Conservation (phyloP, 116 monocot genomes). For the Iris pallida region DNA sequence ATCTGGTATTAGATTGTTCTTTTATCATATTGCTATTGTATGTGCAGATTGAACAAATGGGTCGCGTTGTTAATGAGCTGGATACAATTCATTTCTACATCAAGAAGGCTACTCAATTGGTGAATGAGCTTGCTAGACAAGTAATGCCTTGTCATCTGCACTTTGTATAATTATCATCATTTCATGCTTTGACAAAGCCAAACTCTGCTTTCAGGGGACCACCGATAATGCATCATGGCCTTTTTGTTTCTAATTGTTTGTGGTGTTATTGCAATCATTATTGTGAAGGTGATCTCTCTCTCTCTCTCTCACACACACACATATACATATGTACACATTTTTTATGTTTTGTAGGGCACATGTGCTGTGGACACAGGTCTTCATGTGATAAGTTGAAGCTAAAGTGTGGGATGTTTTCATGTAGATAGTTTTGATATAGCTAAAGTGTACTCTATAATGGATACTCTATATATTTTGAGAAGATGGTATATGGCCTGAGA, state of each 20-base stretch:
- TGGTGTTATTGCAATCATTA: conserved; percentile 89
- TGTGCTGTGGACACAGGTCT: too few species aligned
- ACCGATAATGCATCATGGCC: conserved; percentile 92
- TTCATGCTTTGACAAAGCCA: too few species aligned
- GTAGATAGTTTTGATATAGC: too few species aligned
- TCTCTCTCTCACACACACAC: background rate
- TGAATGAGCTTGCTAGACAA: conserved; percentile 83
- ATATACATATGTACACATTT: too few species aligned
- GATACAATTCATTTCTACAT: conserved; percentile 83
- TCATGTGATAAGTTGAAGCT: too few species aligned
- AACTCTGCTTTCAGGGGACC: conserved; percentile 54
- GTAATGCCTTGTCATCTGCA: conserved; percentile 28
- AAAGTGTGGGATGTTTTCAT: too few species aligned
- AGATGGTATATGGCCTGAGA: too few species aligned
- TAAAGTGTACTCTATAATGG: too few species aligned
- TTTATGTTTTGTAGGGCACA: too few species aligned
- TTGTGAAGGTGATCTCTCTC: conserved; percentile 69
- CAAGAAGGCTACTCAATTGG: conserved; percentile 74
- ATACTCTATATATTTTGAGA: too few species aligned
- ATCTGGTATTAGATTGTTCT: too few species aligned
- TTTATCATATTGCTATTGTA: too few species aligned
- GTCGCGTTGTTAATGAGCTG: conserved; percentile 80
- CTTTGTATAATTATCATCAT: background rate
- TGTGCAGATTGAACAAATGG: conserved; percentile 90
- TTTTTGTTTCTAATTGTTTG: conserved; percentile 77